Base-by-base conservation (phyloP, 345 rosid species). In the Camelina neglecta region DNA sequence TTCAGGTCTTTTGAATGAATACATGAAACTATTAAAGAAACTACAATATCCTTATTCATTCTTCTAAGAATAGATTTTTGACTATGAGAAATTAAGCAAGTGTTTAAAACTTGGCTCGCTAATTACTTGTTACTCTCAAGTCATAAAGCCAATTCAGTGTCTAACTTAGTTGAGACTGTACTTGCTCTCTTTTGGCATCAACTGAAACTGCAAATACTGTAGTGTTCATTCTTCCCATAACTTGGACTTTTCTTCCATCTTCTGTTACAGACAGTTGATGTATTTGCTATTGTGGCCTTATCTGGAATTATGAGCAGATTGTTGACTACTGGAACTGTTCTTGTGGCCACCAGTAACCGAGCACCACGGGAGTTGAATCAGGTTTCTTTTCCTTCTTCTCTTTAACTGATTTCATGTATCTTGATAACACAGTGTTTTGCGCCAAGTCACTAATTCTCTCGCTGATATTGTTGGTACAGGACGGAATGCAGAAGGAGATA, bases 301-400 rank as follows among this genome's bases (percentile, higher is more conserved):
- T 94, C 98, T 85, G 97, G 98, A 81, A 94, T 94, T 79, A 79
- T 94, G 73, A 90, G 96, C 90, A 94, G 98, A 88, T 86, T 94
- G 78, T 75, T 92, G 80, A 72, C 79, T 72, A 85, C 82, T 64
- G 97, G 98, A 84, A 92, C 98, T 75, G 89, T 92, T 82, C 92
- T 90, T 77, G 93, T 91, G 61, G 93, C 96, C 67, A 91, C 97
- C 65, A 91, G 98, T 87, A 94, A 94, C 65, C 86, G 97, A 71
- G 96, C 90, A 71, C 92, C 98, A 8, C 74, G 83, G 69, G 98
- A 94, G 74, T 82, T 94, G 77, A 94, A 89, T 85, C 97, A 94
- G 90, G 98, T 86, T 48, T n/a, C 61, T 57, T 64, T 67, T 64
- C 15, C 45, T 18, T 50, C 53, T 31, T 65, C 23, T 59, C 13